Conservation (phyloP, 2,329 filamentous ascomycete genomes). For the Penicillium paneum region DNA sequence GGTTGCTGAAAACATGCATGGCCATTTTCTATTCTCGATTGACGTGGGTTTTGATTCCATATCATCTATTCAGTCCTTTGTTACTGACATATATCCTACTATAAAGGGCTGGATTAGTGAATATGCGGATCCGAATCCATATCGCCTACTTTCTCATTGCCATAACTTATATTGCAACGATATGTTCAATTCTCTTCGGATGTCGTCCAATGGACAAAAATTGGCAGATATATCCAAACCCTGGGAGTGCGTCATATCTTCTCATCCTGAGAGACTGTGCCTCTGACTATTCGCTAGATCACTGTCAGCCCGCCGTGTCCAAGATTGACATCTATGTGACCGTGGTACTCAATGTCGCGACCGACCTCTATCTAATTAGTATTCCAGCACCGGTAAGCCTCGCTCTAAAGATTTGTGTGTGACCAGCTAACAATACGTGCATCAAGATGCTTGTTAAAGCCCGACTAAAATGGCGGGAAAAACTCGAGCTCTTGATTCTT, state of each 20-base stretch:
- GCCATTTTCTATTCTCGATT: conserved; percentile 56
- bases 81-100: neutral
- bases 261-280: neutral
- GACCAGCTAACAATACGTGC: neutral
- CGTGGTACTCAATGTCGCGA: conserved; percentile 53
- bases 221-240: conserved; percentile 60
- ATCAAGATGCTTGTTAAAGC: conserved; percentile 53
- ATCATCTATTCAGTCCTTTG: neutral
- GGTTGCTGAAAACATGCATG: conserved; percentile 55
- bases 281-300: conserved; percentile 29
- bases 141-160: conserved; percentile 52
- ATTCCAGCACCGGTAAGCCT: conserved; percentile 54
- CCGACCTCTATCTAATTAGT: conserved; percentile 59
- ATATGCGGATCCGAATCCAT: conserved; percentile 47
- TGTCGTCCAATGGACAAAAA: conserved; percentile 54
- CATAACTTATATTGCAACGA: conserved; percentile 49
- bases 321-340: conserved; percentile 53
- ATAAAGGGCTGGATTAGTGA: conserved; percentile 39
- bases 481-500: conserved; percentile 52
- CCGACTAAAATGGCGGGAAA: conserved; percentile 49
- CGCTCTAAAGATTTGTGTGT: no score
- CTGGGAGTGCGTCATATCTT: conserved; percentile 47
- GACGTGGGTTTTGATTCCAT: conserved; percentile 35
- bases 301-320: conserved; percentile 52
- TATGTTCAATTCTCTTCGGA: conserved; percentile 51